Conservation (phyloP, 2,329 filamentous ascomycete genomes). For the Didymella glomerata region DNA sequence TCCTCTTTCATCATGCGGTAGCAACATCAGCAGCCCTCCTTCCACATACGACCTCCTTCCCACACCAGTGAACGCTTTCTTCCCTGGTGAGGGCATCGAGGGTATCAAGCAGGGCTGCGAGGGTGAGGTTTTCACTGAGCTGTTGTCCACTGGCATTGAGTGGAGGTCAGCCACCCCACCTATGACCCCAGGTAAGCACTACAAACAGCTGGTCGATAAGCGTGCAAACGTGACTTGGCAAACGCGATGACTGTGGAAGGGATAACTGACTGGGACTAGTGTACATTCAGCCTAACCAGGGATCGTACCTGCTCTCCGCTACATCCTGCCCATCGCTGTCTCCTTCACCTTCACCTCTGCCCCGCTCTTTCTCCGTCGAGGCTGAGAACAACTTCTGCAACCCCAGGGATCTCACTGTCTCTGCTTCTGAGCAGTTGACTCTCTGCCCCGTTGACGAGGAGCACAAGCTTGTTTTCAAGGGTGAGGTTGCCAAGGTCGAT, state of each 20-base stretch:
- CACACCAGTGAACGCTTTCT: conserved; percentile 85
- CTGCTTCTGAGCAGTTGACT: conserved; percentile 65
- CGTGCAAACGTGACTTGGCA: conserved; percentile 10
- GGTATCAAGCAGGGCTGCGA: conserved; percentile 68
- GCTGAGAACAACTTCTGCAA: conserved; percentile 87
- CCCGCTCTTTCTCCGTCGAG: conserved; percentile 72
- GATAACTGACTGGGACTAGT: conserved; percentile 57
- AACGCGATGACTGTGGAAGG: conserved; percentile 6
- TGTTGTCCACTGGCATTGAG: conserved; percentile 78
- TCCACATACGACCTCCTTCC: conserved; percentile 77
- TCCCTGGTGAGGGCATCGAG: conserved; percentile 55
- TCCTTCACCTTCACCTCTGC: conserved; percentile 83
- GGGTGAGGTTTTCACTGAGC: conserved; percentile 74
- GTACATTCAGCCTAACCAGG: conserved; percentile 70
- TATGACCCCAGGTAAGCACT: conserved; percentile 83
- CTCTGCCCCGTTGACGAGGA: conserved; percentile 71
- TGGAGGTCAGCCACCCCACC: conserved; percentile 80
- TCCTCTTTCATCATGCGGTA: conserved; percentile 83
- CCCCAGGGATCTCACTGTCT: conserved; percentile 85
- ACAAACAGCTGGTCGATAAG: conserved; percentile 7
- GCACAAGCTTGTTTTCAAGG: conserved; percentile 61
- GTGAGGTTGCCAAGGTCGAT: conserved; percentile 51
- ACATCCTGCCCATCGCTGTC: conserved; percentile 83
- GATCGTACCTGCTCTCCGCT: conserved; percentile 75
- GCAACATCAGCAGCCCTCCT: conserved; percentile 83